Percentiles rank a stretch among this genome's conserved stretches.
Conservation (phyloP, 2,329 filamentous ascomycete species). For the Macroventuria anomochaeta region DNA sequence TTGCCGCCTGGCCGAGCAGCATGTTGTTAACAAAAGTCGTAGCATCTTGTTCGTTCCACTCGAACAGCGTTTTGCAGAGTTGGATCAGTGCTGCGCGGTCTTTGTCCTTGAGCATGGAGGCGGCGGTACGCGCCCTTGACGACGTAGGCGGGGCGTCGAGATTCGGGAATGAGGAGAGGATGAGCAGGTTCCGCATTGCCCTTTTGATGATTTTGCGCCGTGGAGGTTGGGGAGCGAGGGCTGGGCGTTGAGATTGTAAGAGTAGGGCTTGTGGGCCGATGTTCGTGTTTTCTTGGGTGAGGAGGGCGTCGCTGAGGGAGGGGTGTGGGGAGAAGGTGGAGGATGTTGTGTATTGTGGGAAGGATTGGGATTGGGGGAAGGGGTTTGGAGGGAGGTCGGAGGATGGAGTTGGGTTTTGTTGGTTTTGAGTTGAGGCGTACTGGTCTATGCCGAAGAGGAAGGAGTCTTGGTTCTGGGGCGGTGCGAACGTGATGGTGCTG, state of each 20-base stretch:
- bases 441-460: slow-evolving; percentile 50
- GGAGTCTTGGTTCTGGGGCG: slow-evolving; percentile 39
- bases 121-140: slow-evolving; percentile 60
- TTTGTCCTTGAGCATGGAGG: slow-evolving; percentile 40
- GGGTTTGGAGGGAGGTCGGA: slow-evolving; percentile 35
- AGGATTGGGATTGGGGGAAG: slow-evolving; percentile 30
- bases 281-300: slow-evolving; percentile 20
- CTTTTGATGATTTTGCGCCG: slow-evolving; percentile 53
- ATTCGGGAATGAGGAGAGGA: slow-evolving; percentile 56
- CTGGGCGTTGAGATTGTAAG: slow-evolving; percentile 30
- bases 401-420: slow-evolving; percentile 23
- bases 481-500: slow-evolving; percentile 43
- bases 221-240: slow-evolving; percentile 27
- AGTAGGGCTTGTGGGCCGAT: slow-evolving; percentile 32
- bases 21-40: slow-evolving; percentile 43
- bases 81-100: slow-evolving; percentile 61
- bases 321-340: slow-evolving; percentile 34
- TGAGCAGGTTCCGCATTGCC: slow-evolving; percentile 63
- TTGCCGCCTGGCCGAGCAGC: slow-evolving; percentile 51
- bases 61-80: slow-evolving; percentile 56
- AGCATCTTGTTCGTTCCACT: slow-evolving; percentile 40
- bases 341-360: slow-evolving; percentile 28
- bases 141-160: slow-evolving; percentile 50
- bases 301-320: slow-evolving; percentile 40
- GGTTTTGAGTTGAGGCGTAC: slow-evolving; percentile 33